Base-by-base conservation (phyloP, 78 protist species). In the Chrysochromulina parva region DNA sequence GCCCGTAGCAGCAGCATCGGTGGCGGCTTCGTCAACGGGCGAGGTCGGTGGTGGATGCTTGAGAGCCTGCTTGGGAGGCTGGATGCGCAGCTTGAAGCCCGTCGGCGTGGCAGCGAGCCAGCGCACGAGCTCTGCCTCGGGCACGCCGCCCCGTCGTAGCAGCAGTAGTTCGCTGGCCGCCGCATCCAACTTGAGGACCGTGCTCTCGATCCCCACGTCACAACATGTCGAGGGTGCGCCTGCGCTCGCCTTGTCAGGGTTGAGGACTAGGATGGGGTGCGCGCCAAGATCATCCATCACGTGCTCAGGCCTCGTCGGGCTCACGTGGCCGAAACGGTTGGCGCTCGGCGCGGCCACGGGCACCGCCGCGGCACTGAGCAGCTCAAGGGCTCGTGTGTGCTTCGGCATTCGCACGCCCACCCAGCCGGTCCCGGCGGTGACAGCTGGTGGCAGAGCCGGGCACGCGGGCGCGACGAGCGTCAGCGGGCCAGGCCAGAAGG, bases 401-500 rank as follows among this genome's bases (percentile, higher is more conserved):
- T 66, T 26, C n/a, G 98, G 98, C 47, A 54, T 55, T 52, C 98
- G 90, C 14, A 97, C 96, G 48, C 97, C 98, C 22, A 97, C 98
- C 19, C 24, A 92, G n/a, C 95, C 97, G 69, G 92, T 88, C 26
- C 95, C 93, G 6, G 95, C 97, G 13, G 97, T 94, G 3, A 95
- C 96, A 16, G 57, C 85, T 53, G 52, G n/a, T 16, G 98, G 91
- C 13, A 95, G 74, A 59, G 16, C 50, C n/a, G 85, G 60, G 19
- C 3, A 4, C 26, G 57, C 71, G n/a, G 58, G 88, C 62, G 85
- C 81, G n/a, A 97, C 96, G 48, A 97, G 60, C 5, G 98, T 95
- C 59, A 97, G 85, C 9, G 98, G 98, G 47, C 98, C 98, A 2
- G 98, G 98, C 98, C 98, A 97, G 69, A 95, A 94, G 57, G 13